Conservation (phyloP, 2,329 filamentous ascomycete genomes). For the Pyricularia grisea region DNA sequence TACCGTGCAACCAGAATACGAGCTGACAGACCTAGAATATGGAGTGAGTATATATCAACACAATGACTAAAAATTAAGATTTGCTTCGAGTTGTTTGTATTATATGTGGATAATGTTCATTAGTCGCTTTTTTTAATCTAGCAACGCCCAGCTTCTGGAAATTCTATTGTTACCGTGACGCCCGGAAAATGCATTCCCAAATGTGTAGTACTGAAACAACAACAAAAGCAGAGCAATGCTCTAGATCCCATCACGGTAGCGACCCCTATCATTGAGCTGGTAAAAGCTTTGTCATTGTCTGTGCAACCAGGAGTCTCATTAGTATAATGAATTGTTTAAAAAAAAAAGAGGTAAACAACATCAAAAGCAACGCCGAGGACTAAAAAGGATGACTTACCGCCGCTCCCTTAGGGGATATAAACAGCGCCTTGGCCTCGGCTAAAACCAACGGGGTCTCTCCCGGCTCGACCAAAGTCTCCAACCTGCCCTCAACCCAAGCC, state of each 20-base stretch:
- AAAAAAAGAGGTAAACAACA: neutral
- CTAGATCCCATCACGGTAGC: neutral
- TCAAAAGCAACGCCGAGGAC: neutral
- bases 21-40: too few species aligned
- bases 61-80: too few species aligned
- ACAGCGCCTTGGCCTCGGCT: slow-evolving; percentile 77
- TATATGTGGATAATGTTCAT: neutral
- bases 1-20: too few species aligned
- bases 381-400: slow-evolving; percentile 42
- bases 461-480: slow-evolving; percentile 63
- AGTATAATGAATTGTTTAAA: neutral
- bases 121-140: neutral
- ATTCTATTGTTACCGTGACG: neutral
- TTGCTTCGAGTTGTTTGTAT: neutral
- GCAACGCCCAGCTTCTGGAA: neutral
- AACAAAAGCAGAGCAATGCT: neutral
- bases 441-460: slow-evolving; percentile 57
- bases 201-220: neutral
- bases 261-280: neutral
- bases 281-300: neutral
- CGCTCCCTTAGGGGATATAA: slow-evolving; percentile 80
- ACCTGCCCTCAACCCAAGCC: slow-evolving; percentile 82
- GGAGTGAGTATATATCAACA: too few species aligned
- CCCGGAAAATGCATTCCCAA: neutral
- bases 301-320: neutral